Percentiles rank a stretch among this genome's conserved stretches.
phyloP scores from a whole-genome alignment of 2,329 filamentous ascomycete species.

The Paraphoma sp. region DNA sequence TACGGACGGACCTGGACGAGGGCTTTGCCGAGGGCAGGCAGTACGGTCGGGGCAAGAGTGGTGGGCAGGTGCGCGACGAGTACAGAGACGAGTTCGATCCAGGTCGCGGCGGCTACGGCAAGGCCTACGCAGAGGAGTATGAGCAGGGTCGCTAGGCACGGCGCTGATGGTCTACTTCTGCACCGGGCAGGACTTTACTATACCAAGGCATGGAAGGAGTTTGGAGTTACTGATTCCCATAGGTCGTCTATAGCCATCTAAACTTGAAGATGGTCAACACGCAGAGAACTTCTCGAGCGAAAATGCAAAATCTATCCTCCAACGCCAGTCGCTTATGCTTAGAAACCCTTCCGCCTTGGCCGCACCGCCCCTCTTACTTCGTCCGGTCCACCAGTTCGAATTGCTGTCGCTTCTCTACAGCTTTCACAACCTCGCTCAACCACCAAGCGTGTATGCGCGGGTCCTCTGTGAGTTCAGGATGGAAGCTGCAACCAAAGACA shows the following conservation, averaged over 20 bases:
- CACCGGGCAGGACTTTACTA: not conserved
- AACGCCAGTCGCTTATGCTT: conserved; percentile 19
- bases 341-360: not conserved
- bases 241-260: not conserved
- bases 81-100: conserved; percentile 98
- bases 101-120: conserved; percentile 86
- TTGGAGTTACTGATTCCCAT: conserved; percentile 12
- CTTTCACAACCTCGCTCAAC: conserved; percentile 70
- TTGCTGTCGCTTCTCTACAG: conserved; percentile 37
- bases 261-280: not conserved
- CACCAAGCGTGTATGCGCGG: conserved; percentile 92
- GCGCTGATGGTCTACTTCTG: not conserved
- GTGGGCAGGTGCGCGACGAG: conserved; percentile 96
- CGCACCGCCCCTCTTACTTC: conserved; percentile 9
- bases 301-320: conserved; percentile 5
- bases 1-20: conserved; percentile 92
- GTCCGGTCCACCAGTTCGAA: conserved; percentile 41
- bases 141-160: conserved; percentile 15
- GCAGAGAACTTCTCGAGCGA: not conserved
- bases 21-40: conserved; percentile 96
- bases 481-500: conserved; percentile 93
- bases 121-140: conserved; percentile 59
- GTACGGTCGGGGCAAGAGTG: conserved; percentile 93
- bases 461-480: conserved; percentile 91
- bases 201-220: conserved; percentile 25